Conservation (phyloP, 495 filamentous ascomycete genomes). For the Hypoxylon rickii region DNA sequence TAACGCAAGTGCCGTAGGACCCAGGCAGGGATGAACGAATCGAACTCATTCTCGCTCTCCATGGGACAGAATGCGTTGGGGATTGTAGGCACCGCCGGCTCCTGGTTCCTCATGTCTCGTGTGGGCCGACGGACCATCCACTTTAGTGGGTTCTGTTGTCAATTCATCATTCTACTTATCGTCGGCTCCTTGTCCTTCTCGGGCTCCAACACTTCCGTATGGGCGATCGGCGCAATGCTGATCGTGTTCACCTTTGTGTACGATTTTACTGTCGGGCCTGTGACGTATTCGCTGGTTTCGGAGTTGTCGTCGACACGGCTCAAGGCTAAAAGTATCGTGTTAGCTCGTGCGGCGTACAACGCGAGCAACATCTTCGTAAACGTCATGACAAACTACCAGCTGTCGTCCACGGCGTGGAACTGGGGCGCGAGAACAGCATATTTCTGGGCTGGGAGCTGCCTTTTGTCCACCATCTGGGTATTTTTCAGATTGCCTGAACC, state of each 20-base stretch:
- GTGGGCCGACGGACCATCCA: slow-evolving; percentile 58
- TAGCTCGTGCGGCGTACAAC: slow-evolving; percentile 59
- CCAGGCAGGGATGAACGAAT: slow-evolving; percentile 63
- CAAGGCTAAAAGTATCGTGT: slow-evolving; percentile 59
- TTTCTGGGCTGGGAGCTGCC: slow-evolving; percentile 58
- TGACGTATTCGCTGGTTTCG: slow-evolving; percentile 60
- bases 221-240: slow-evolving; percentile 53
- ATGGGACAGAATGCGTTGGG: slow-evolving; percentile 50
- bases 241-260: slow-evolving; percentile 59
- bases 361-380: slow-evolving; percentile 49
- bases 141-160: slow-evolving; percentile 46
- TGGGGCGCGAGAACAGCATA: slow-evolving; percentile 53
- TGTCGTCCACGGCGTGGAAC: slow-evolving; percentile 56
- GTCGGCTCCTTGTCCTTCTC: slow-evolving; percentile 44
- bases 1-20: slow-evolving; percentile 37
- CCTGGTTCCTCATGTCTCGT: slow-evolving; percentile 55
- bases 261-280: slow-evolving; percentile 59
- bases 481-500: slow-evolving; percentile 45
- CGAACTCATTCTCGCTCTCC: slow-evolving; percentile 56
- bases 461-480: slow-evolving; percentile 45
- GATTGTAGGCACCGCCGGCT: slow-evolving; percentile 55
- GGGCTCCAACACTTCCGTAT: slow-evolving; percentile 28
- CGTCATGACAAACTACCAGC: slow-evolving; percentile 56
- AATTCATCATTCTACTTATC: slow-evolving; percentile 43
- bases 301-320: slow-evolving; percentile 59